These are phyloP conservation scores for Monarda citriodora DNA, from an alignment of 305 asterid species.

Conservation along the genomic window DNA sequence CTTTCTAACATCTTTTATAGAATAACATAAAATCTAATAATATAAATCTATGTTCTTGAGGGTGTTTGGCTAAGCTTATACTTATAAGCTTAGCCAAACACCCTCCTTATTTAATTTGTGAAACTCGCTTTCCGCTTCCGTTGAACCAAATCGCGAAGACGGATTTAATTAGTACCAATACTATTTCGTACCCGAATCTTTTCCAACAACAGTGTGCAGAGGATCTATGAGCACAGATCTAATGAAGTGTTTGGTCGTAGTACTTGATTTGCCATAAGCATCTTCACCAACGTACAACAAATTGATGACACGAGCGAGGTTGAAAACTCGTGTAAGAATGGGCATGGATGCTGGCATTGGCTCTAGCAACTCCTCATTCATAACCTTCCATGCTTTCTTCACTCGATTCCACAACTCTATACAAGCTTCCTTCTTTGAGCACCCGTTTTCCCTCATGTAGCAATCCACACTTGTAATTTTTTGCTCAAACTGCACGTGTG, in stretches of 20 bases:
- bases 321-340: constrained; percentile 20
- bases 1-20: no score
- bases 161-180: no score
- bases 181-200: no score
- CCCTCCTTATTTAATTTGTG: no score
- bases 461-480: constrained; percentile 26
- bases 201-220: background rate
- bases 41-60: no score
- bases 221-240: constrained; percentile 28
- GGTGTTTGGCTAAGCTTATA: no score
- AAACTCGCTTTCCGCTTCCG: no score
- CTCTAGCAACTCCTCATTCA: constrained; percentile 30
- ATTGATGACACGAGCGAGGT: constrained; percentile 27
- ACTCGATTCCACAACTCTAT: constrained; percentile 15
- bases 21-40: no score
- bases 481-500: background rate
- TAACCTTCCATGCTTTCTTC: constrained; percentile 38
- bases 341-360: constrained; percentile 15
- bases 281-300: constrained; percentile 30
- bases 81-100: no score
- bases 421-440: constrained; percentile 27
- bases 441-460: constrained; percentile 30
- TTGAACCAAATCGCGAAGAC: no score
- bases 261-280: constrained; percentile 28
- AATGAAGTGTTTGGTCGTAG: constrained; percentile 17